A percentile compares a stretch with the other conserved stretches of the same genome.
Evolutionary conservation across 257 asterid genomes (phyloP).

Genomic region (Linaria vulgaris): DNA sequence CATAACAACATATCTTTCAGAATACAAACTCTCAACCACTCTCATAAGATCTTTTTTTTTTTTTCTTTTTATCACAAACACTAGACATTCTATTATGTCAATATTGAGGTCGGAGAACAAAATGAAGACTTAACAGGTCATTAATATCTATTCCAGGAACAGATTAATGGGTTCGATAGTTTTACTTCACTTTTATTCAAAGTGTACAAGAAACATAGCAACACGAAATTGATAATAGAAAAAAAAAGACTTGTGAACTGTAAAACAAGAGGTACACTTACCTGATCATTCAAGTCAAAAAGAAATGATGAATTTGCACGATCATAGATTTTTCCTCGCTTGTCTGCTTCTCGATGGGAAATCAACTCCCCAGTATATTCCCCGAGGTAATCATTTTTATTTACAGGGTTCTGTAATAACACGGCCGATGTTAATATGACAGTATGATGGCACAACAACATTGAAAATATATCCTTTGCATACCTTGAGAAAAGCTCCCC

Average conservation of each 20-base stretch:
- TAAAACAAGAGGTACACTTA: slow-evolving; percentile 31
- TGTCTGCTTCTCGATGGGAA: slow-evolving; percentile 96
- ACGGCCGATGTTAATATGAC: slow-evolving; percentile 16
- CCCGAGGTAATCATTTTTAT: slow-evolving; percentile 92
- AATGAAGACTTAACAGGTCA: not conserved
- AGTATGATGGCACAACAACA: slow-evolving; percentile 4
- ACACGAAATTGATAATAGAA: not conserved
- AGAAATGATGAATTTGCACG: slow-evolving; percentile 93
- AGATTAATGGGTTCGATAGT: not conserved
- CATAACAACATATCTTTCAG: slow-evolving; percentile 14
- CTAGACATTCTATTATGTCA: not conserved
- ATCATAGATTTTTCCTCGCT: slow-evolving; percentile 93
- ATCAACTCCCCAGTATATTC: slow-evolving; percentile 95
- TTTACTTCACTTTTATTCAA: not conserved
- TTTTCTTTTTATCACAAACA: too few relatives aligned
- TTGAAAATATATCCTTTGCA: slow-evolving; percentile 6
- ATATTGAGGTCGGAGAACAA: not conserved
- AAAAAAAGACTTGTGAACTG: not conserved
- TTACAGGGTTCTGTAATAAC: slow-evolving; percentile 64
- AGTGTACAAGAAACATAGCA: not conserved
- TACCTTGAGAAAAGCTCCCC: slow-evolving; percentile 99
- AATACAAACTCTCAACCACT: not conserved
- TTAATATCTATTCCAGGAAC: not conserved
- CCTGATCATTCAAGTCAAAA: slow-evolving; percentile 93
- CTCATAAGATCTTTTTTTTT: too few relatives aligned